phyloP scores from a whole-genome alignment of 1,139 yeast genomes.

The Taphrina confusa region DNA sequence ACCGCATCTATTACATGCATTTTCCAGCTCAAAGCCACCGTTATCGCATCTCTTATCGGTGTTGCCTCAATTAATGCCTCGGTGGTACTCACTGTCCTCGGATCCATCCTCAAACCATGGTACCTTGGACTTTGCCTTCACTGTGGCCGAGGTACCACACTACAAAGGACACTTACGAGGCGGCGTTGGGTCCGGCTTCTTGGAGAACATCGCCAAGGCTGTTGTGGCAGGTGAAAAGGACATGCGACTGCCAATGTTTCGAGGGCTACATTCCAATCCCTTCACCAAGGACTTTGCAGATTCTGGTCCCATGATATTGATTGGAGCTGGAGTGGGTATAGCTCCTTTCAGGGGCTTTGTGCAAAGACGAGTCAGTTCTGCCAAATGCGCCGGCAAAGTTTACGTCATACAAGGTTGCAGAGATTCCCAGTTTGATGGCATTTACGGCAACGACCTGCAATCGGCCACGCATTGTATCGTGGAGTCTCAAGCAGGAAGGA shows the following conservation, averaged over 20 bases:
- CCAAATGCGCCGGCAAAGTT: conserved; percentile 52
- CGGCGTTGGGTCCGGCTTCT: conserved; percentile 41
- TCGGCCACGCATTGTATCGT: conserved; percentile 61
- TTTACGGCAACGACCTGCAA: conserved; percentile 64
- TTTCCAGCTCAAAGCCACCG: conserved; percentile 41
- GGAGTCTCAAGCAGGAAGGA: conserved; percentile 56
- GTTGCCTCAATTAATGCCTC: conserved; percentile 43
- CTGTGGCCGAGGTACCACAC: conserved; percentile 42
- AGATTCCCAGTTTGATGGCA: conserved; percentile 64
- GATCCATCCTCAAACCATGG: conserved; percentile 41
- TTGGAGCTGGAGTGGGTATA: conserved; percentile 46
- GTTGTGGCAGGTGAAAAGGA: conserved; percentile 36
- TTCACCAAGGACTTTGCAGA: conserved; percentile 42
- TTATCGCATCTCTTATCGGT: conserved; percentile 40
- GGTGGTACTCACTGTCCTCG: conserved; percentile 43
- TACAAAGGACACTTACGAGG: conserved; percentile 39
- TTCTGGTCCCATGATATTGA: conserved; percentile 46
- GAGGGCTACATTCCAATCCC: conserved; percentile 43
- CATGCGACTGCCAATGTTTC: conserved; percentile 41
- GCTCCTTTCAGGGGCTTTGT: conserved; percentile 45
- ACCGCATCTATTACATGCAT: conserved; percentile 41
- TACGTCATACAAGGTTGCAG: conserved; percentile 77
- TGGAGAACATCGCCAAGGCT: conserved; percentile 38
- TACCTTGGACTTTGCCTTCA: conserved; percentile 42
- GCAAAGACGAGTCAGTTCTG: conserved; percentile 41